A percentile compares a stretch with the other conserved stretches of the same genome.
These are phyloP conservation scores for Podosphaera leucotricha DNA, from an alignment of 2,329 filamentous ascomycete genomes.

Conservation along the genomic window DNA sequence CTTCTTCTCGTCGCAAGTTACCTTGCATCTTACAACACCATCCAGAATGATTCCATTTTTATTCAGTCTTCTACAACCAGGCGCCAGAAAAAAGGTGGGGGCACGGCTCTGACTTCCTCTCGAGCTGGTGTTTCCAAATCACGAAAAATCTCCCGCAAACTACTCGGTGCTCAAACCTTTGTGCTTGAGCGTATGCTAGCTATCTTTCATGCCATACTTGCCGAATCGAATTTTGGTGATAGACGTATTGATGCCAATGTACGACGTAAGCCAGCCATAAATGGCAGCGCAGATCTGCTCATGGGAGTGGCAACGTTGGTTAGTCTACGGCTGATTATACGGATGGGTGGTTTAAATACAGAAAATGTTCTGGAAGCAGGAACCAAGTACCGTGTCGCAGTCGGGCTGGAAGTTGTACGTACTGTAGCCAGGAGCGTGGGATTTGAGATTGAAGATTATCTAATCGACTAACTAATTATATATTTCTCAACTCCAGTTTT, in stretches of 20 bases:
- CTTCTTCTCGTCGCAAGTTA: constrained; percentile 56
- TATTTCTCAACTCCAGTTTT: too few relatives aligned
- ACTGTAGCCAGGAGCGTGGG: constrained; percentile 48
- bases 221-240: constrained; percentile 14
- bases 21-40: constrained; percentile 57
- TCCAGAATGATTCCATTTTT: constrained; percentile 46
- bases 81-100: constrained; percentile 20
- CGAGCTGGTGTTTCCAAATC: constrained; percentile 24
- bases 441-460: constrained; percentile 58
- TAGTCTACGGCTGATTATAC: constrained; percentile 43
- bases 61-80: constrained; percentile 23
- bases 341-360: constrained; percentile 28
- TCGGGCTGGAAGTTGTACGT: constrained; percentile 54
- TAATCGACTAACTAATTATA: constrained; percentile 29
- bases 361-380: constrained; percentile 43
- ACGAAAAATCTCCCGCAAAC: constrained; percentile 51
- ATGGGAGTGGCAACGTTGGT: constrained; percentile 49
- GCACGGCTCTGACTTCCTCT: constrained; percentile 18
- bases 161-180: constrained; percentile 56
- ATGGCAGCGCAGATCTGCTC: constrained; percentile 27
- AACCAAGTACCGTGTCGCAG: constrained; percentile 55
- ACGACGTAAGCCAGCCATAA: constrained; percentile 2
- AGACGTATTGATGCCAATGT: neutral
- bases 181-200: constrained; percentile 56
- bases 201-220: constrained; percentile 45